phyloP scores from a whole-genome alignment of 1,284 basidiomycete genomes.

The Cronartium ribicola region DNA sequence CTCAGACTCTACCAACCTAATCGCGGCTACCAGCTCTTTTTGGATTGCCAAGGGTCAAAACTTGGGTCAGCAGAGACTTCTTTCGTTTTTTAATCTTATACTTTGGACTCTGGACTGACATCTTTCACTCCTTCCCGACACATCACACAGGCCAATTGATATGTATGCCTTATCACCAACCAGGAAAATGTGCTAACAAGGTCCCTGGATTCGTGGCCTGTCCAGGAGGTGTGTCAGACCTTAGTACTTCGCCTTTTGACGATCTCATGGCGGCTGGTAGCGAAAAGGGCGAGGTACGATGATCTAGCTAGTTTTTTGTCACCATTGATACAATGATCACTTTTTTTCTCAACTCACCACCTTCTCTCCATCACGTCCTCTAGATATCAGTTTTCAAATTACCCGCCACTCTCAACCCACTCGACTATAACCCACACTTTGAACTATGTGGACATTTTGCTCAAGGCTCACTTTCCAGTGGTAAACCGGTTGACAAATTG shows the following conservation, averaged over 20 bases:
- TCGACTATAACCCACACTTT: background rate
- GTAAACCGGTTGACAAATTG: conserved; percentile 49
- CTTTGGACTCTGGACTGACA: no score
- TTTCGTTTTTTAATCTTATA: background rate
- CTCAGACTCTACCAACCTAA: conserved; percentile 23
- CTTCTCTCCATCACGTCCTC: no score
- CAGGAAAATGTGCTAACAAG: conserved; percentile 45
- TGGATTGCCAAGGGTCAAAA: conserved; percentile 78
- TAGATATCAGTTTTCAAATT: conserved; percentile 33
- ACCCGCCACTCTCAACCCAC: conserved; percentile 11
- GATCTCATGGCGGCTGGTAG: conserved; percentile 45
- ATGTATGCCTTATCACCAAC: conserved; percentile 44
- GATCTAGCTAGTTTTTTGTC: background rate
- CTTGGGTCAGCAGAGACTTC: conserved; percentile 50
- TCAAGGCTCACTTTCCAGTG: conserved; percentile 13
- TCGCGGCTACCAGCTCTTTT: conserved; percentile 17
- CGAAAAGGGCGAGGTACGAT: conserved; percentile 44
- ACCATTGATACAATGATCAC: background rate
- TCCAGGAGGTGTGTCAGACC: conserved; percentile 44
- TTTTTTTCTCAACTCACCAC: no score
- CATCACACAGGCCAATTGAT: conserved; percentile 45
- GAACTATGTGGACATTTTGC: conserved; percentile 5
- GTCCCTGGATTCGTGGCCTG: conserved; percentile 43
- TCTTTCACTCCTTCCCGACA: no score
- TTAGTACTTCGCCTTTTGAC: conserved; percentile 45